Evolutionary conservation across 2,329 filamentous ascomycete genomes (phyloP).

Genomic region (Exophiala mesophila): DNA sequence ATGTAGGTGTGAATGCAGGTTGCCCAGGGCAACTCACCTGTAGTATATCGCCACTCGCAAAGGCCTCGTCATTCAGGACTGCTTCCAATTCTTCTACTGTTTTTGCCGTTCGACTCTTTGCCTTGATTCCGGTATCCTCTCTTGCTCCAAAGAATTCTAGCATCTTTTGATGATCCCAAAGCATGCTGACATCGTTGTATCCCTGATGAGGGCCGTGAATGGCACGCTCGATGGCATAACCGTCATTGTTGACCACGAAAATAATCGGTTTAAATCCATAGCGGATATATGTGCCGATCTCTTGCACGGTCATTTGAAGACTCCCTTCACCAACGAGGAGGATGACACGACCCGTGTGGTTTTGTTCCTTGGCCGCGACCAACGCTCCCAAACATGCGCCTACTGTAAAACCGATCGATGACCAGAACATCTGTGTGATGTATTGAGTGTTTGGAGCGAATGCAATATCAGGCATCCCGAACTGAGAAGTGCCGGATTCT

Average conservation of each 20-base stretch:
- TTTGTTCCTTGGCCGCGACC: conserved; percentile 24
- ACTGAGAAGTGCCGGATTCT: conserved; percentile 28
- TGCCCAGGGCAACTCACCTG: conserved; percentile 10
- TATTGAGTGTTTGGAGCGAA: conserved; percentile 24
- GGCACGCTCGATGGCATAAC: conserved; percentile 29
- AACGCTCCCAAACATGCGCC: conserved; percentile 25
- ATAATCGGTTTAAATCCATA: conserved; percentile 26
- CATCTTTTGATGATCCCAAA: conserved; percentile 28
- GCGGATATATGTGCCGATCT: conserved; percentile 28
- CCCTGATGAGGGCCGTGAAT: conserved; percentile 28
- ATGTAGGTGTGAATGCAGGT: neutral
- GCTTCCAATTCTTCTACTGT: conserved; percentile 19
- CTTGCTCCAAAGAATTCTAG: conserved; percentile 25
- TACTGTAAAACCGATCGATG: conserved; percentile 28
- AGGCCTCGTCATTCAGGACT: conserved; percentile 16
- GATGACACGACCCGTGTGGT: conserved; percentile 22
- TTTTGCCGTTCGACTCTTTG: conserved; percentile 15
- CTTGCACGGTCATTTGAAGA: conserved; percentile 29
- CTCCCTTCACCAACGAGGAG: conserved; percentile 29
- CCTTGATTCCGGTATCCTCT: conserved; percentile 35
- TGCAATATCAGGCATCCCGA: conserved; percentile 23
- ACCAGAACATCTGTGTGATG: conserved; percentile 27
- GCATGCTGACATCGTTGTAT: conserved; percentile 28
- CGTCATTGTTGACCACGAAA: conserved; percentile 29
- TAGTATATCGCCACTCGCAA: conserved; percentile 14